Percentiles rank a stretch among this genome's conserved stretches.
Conservation (phyloP, 257 asterid genomes). For the Solanum gracilifrons region DNA sequence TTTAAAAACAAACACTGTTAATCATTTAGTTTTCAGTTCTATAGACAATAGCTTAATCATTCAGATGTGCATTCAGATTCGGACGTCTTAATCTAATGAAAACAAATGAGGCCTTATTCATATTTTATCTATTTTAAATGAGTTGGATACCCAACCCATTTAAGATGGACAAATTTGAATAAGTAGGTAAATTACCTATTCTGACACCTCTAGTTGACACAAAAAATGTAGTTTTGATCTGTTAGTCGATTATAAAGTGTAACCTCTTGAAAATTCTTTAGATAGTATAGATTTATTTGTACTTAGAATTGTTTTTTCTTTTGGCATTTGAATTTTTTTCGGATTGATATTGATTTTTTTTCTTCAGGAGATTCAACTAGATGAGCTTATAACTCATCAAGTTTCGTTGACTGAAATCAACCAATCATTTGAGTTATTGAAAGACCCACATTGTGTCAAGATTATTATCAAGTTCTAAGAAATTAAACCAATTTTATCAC, state of each 20-base stretch:
- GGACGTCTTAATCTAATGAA: too few species aligned
- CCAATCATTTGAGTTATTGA: slow-evolving; percentile 38
- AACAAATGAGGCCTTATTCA: too few species aligned
- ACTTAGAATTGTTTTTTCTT: not conserved
- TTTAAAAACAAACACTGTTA: too few species aligned
- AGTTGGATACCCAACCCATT: too few species aligned
- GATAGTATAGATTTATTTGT: not conserved
- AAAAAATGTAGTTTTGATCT: not conserved
- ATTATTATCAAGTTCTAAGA: slow-evolving; percentile 40
- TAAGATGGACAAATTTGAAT: too few species aligned
- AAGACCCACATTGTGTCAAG: slow-evolving; percentile 38
- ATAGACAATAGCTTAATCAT: too few species aligned
- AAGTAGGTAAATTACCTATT: too few species aligned
- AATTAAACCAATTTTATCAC: not conserved
- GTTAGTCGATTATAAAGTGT: not conserved
- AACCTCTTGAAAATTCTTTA: not conserved
- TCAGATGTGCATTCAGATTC: too few species aligned
- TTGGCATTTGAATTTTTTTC: not conserved
- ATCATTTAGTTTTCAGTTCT: too few species aligned
- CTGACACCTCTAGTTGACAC: too few species aligned
- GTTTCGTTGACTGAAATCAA: slow-evolving; percentile 35
- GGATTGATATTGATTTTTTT: not conserved
- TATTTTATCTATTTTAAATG: too few species aligned
- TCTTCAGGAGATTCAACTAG: slow-evolving; percentile 47
- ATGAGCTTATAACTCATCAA: slow-evolving; percentile 44